phyloP scores from a whole-genome alignment of 1,139 yeast species.

The Geotrichum reessii region DNA sequence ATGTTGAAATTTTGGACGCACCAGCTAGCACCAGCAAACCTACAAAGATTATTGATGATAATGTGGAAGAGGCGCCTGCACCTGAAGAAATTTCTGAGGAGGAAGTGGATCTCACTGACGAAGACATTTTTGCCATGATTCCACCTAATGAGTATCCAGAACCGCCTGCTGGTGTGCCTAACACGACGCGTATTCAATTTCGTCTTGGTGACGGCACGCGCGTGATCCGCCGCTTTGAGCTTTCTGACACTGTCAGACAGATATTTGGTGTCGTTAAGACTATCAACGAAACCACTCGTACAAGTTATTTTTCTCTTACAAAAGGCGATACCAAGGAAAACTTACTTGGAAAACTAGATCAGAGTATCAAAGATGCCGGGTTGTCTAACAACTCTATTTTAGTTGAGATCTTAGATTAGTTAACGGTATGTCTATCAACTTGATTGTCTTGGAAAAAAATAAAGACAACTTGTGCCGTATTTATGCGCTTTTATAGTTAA shows the following conservation, averaged over 20 bases:
- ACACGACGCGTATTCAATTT: conserved; percentile 75
- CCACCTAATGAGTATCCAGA: conserved; percentile 51
- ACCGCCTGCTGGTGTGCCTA: conserved; percentile 48
- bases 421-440: no score
- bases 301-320: conserved; percentile 53
- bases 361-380: conserved; percentile 67
- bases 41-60: neutral
- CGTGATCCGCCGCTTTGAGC: conserved; percentile 63
- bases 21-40: neutral
- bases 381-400: conserved; percentile 76
- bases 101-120: conserved; percentile 24
- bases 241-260: conserved; percentile 52
- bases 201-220: conserved; percentile 84
- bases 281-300: conserved; percentile 45
- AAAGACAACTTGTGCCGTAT: neutral
- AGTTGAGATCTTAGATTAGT: conserved; percentile 46
- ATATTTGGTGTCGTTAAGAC: conserved; percentile 57
- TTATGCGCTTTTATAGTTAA: no score
- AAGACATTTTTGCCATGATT: conserved; percentile 43
- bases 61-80: neutral
- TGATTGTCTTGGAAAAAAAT: no score
- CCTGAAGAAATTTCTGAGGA: conserved; percentile 2
- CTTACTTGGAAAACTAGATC: conserved; percentile 53
- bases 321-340: conserved; percentile 52
- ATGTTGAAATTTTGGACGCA: neutral